These are phyloP conservation scores for Telfairia occidentalis DNA, from an alignment of 331 rosid genomes.

Conservation along the genomic window DNA sequence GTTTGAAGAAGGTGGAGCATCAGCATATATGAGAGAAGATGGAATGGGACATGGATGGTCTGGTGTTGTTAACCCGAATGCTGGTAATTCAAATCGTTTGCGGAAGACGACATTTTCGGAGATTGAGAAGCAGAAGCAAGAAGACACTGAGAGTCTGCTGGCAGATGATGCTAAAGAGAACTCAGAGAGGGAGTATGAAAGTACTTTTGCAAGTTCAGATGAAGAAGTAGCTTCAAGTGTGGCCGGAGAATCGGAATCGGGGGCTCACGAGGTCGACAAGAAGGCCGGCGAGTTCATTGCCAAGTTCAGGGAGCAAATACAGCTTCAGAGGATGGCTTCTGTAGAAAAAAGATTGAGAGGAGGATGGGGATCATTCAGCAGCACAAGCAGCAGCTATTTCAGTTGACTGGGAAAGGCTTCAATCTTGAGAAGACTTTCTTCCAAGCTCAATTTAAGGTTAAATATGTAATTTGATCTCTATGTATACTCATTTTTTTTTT, in stretches of 20 bases:
- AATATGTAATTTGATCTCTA: not conserved
- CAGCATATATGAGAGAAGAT: slow-evolving; percentile 29
- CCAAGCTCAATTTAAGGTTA: not conserved
- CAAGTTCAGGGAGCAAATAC: slow-evolving; percentile 77
- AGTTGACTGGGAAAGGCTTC: slow-evolving; percentile 25
- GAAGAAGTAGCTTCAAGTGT: slow-evolving; percentile 34
- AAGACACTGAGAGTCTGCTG: slow-evolving; percentile 25
- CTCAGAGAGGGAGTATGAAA: slow-evolving; percentile 25
- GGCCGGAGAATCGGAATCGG: slow-evolving; percentile 27
- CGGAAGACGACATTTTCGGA: slow-evolving; percentile 23
- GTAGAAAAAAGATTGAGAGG: slow-evolving; percentile 58
- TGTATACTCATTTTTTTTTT: not conserved
- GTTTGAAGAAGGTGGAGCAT: slow-evolving; percentile 20
- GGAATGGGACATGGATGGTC: slow-evolving; percentile 27
- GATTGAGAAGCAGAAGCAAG: slow-evolving; percentile 18
- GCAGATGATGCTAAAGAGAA: slow-evolving; percentile 20
- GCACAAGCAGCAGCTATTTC: slow-evolving; percentile 22
- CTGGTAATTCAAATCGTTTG: slow-evolving; percentile 17
- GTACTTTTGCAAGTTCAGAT: slow-evolving; percentile 28
- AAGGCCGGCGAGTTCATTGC: slow-evolving; percentile 94
- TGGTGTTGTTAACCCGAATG: slow-evolving; percentile 19
- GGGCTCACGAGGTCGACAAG: slow-evolving; percentile 78
- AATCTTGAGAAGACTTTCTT: not conserved
- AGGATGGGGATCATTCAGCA: slow-evolving; percentile 19
- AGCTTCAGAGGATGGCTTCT: slow-evolving; percentile 75